Base-by-base conservation (phyloP, 306 rosid genomes). In the Elaeagnus macrophylla region DNA sequence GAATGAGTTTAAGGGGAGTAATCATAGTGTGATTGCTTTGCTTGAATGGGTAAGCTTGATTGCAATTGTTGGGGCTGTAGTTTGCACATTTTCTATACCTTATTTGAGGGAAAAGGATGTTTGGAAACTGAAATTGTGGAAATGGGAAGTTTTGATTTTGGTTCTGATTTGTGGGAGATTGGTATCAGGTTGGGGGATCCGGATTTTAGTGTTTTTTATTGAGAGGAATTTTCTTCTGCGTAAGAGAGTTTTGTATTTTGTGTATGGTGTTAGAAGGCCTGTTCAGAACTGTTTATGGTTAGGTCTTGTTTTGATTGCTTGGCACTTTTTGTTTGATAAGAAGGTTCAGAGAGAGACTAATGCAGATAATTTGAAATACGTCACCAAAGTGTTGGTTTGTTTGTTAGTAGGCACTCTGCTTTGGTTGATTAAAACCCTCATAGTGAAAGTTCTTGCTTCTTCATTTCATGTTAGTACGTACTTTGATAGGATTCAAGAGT, bases 401-500 rank as follows among this genome's bases (percentile, higher is more conserved):
- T 74, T 89, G 18, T 72, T 85, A 66, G 64, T 80, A 40, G 85
- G 86, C 14, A 83, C 86, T 38, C 20, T 89, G 70, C 55, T 82
- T 1, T 89, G 97, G 97, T 68, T 89, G 53, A 65, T 78, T 44
- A 89, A 89, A 64, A 81, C 97, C 16, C 72, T 89, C 15, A 12
- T 71, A 53, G 95, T 89, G 11, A 89, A 89, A 75, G 89, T 85
- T 9, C 45, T 89, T 11, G 97, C 97, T 25, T 89, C 95, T 7
- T 80, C 89, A 9, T 89, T 85, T 69, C 97, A 89, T 57, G 93
- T 89, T 0, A 82, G 84, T 39, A 82, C 95, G 0, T 89, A 80
- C 53, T 89, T 89, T 51, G 95, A 89, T 75, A 72, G 95, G 65
- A 89, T 89, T 73, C 95, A 82, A 55, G 97, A 89, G 25, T 68